These are phyloP conservation scores for Vaccinium vitisidaea DNA, from an alignment of 148 eudicot genomes.

Conservation along the genomic window DNA sequence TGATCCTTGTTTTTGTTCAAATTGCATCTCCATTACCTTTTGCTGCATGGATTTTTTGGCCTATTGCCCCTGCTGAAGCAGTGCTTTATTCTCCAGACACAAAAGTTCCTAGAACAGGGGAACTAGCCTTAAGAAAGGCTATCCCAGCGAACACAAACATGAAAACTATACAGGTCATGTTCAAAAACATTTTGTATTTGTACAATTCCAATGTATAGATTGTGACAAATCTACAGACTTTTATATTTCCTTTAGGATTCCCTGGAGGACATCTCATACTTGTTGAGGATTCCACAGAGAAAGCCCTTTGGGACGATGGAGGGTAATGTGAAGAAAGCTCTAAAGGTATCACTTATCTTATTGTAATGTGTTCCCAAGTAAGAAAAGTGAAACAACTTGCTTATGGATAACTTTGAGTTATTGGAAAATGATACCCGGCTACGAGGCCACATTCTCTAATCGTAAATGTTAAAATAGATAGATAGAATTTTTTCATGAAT, in stretches of 20 bases:
- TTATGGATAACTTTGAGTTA: not conserved
- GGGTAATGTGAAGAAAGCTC: conserved; percentile 88
- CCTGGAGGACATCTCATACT: conserved; percentile 87
- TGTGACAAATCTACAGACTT: not conserved
- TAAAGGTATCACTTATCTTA: conserved; percentile 55
- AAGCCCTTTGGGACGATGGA: conserved; percentile 98
- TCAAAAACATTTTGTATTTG: not conserved
- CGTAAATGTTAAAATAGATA: not conserved
- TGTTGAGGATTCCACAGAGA: conserved; percentile 95
- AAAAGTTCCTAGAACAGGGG: conserved; percentile 89
- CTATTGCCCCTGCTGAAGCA: conserved; percentile 25
- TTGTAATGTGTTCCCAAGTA: not conserved
- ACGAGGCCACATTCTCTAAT: not conserved
- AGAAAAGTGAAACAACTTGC: not conserved
- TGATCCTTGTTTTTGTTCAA: conserved; percentile 23
- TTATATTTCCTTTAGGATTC: conserved; percentile 50
- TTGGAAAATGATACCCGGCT: not conserved
- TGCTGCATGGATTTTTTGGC: conserved; percentile 15
- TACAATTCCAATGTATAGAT: not conserved
- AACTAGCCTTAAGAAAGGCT: conserved; percentile 76
- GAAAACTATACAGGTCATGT: conserved; percentile 83
- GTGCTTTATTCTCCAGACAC: conserved; percentile 82
- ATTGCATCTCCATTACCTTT: conserved; percentile 23
- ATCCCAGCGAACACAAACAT: conserved; percentile 87
- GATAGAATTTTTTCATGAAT: not conserved